phyloP scores from a whole-genome alignment of 108 stramenopile species.

The Nitzschia sp. region DNA sequence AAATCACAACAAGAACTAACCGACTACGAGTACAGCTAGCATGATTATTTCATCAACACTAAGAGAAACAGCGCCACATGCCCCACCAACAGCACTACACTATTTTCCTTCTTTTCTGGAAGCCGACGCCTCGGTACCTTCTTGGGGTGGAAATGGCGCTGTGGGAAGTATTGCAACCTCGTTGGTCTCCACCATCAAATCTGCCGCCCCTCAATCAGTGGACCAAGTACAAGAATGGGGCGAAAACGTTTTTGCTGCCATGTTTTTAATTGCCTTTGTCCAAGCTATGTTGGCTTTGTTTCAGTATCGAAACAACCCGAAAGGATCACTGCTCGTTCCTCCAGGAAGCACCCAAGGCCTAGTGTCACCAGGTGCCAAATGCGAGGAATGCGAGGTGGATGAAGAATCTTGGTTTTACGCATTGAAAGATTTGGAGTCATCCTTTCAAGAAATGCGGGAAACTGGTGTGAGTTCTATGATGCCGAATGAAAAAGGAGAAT shows the following conservation, averaged over 20 bases:
- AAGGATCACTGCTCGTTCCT: conserved; percentile 52
- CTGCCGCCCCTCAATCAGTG: not conserved
- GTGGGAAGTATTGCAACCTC: not conserved
- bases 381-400: not conserved
- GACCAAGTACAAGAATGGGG: conserved; percentile 27
- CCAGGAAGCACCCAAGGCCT: conserved; percentile 53
- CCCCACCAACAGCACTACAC: conserved; percentile 1
- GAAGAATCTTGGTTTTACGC: conserved; percentile 1
- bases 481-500: not conserved
- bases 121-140: not conserved
- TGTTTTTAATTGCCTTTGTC: conserved; percentile 45
- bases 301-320: conserved; percentile 60
- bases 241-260: conserved; percentile 40
- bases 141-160: not conserved
- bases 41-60: not conserved
- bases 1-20: not conserved
- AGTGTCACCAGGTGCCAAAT: conserved; percentile 16
- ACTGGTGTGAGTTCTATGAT: not conserved
- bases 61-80: not conserved
- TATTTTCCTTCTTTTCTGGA: not conserved
- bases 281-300: conserved; percentile 56
- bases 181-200: not conserved
- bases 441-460: not conserved
- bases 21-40: too few relatives aligned
- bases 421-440: not conserved